Evolutionary conservation across 805 yeast genomes (phyloP), one percentile per base, ranked within the genome.

Genomic region (Cyberlindnera amylophila): DNA sequence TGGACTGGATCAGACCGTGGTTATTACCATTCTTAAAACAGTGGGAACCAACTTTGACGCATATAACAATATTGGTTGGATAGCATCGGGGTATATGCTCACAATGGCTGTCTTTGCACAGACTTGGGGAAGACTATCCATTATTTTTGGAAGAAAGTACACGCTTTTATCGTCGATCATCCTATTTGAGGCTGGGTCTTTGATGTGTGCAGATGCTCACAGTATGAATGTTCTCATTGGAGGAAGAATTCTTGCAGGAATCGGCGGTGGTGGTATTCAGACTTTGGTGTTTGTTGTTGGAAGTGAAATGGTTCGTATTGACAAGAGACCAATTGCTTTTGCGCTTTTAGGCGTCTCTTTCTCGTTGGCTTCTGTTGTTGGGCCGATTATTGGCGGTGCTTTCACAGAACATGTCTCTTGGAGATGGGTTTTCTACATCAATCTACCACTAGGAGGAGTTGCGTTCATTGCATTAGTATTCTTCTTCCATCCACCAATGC

Each of bases 391-490:
- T 18, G 88, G 87, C 12, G 88, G 88, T 24, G 81, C 79, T 0
- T 74, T 83, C 43, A 70, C 85, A 1, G 62, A 75, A 2, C 64
- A 72, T 39, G 77, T 71, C 4, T 63, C 76, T n/a, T 83, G 89
- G 89, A 67, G 89, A 53, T 82, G 89, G 88, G 77, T 86, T 53
- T 83, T 82, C 57, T 83, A 76, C 62, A 68, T 83, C 47, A 82
- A 82, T 58, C 57, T 83, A 26, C 86, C 87, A 3, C 61, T 81
- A 32, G 83, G 84, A 16, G 87, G 82, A 2, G 44, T 66, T 2
- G 72, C 77, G 0, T 52, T 67, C 15, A 56, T 58, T 0, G 51
- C 68, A 10, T n/a, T n/a, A n/a, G n/a, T n/a, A n/a, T n/a, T n/a
- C n/a, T n/a, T n/a, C n/a, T n/a, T n/a, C n/a, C n/a, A n/a, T n/a